Percentiles rank a stretch among this genome's conserved stretches.
phyloP scores from a whole-genome alignment of 75 land plant species.

The Pseudotsuga menziesii region DNA sequence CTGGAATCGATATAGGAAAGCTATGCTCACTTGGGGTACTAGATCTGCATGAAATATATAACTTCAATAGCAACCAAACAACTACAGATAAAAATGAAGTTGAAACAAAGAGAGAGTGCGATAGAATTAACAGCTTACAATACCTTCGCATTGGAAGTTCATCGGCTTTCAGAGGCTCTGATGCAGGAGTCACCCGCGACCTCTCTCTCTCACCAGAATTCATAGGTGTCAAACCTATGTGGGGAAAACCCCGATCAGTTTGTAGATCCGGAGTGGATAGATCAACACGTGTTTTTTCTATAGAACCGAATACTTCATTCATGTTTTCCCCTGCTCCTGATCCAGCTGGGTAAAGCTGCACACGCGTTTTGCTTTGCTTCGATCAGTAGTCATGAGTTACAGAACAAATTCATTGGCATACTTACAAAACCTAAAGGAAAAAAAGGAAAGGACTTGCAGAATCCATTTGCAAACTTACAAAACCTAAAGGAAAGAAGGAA shows the following conservation, averaged over 20 bases:
- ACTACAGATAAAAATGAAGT: neutral
- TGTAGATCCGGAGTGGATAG: slow-evolving; percentile 22
- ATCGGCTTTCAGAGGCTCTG: slow-evolving; percentile 20
- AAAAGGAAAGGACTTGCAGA: neutral
- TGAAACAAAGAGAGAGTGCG: neutral
- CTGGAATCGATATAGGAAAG: neutral
- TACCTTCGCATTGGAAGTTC: slow-evolving; percentile 10
- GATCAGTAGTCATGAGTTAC: neutral
- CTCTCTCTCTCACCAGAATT: slow-evolving; percentile 22
- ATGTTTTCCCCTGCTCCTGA: neutral
- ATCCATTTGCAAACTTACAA: neutral
- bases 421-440: neutral
- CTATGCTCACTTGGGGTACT: neutral
- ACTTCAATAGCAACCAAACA: neutral
- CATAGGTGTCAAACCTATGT: slow-evolving; percentile 26
- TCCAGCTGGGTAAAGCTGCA: neutral
- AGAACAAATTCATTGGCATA: neutral
- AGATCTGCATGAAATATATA: neutral
- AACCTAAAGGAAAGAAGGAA: too few relatives aligned
- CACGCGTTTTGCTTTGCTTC: too few relatives aligned
- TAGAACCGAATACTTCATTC: slow-evolving; percentile 12
- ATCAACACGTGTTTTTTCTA: slow-evolving; percentile 29
- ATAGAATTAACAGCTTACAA: neutral
- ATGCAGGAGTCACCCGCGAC: slow-evolving; percentile 13
- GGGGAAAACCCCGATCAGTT: slow-evolving; percentile 12